Base-by-base conservation (phyloP, 2,329 filamentous ascomycete genomes). In the Paecilomyces dactylethromorphus region DNA sequence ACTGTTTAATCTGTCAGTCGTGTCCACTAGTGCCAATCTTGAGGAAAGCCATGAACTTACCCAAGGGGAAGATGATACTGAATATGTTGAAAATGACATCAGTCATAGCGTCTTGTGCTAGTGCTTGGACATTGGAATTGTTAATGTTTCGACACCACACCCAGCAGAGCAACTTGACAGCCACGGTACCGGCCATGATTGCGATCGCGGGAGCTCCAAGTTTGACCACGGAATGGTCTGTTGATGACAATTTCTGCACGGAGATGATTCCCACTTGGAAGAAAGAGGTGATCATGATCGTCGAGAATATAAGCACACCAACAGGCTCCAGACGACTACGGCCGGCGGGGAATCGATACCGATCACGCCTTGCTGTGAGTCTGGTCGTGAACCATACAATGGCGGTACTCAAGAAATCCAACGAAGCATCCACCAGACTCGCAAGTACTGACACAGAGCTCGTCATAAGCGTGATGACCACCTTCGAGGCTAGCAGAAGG, bases 61-160 rank as follows among this genome's bases (percentile, higher is more conserved):
- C 81, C 8, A 95, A 84, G 1, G 92, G 92, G 69, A 96, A 96
- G 24, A 94, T 81, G 68, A 96, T 94, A 63, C 89, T 92, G 68
- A 94, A 93, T 0, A 85, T 85, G 75, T 96, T 96, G 82, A 96
- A 96, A 32, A 96, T 86, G 29, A 96, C 89, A 68, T 96, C 90
- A 0, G 90, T 88, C 74, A 84, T 79, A 12, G 85, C 85, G 63
- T 87, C 85, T 65, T 87, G 84, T 0, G 85, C 85, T 64, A 96
- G 78, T 1, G 91, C 91, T 70, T 92, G 90, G 3, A 96, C 91
- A 62, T 87, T 91, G 2, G 89, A 92, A 71, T 95, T 96, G 65
- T 86, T 90, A 64, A 96, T 89, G 33, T 94, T 74, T 6, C 91
- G 88, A 71, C 90, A 96, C 89, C 90, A 96, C 45, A 95, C 69